phyloP scores from a whole-genome alignment of 257 asterid genomes.

The Nicotiana attenuata region DNA sequence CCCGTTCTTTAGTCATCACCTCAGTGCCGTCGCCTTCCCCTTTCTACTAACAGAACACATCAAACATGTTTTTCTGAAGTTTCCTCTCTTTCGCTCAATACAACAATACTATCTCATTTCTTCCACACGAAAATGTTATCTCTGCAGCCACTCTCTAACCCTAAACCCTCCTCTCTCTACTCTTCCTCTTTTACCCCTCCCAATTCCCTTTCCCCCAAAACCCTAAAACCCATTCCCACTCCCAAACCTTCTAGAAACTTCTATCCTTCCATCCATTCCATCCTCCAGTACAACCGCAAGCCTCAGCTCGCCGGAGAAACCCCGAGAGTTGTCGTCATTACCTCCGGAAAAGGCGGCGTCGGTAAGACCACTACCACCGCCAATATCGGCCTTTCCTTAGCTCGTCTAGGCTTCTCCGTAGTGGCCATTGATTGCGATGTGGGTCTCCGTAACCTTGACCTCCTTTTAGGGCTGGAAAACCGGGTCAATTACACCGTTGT shows the following conservation, averaged over 20 bases:
- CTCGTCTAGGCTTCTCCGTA: conserved; percentile 80
- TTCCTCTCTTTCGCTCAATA: not conserved
- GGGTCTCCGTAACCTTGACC: conserved; percentile 95
- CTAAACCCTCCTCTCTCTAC: conserved; percentile 40
- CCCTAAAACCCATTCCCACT: conserved; percentile 36
- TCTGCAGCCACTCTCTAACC: conserved; percentile 39
- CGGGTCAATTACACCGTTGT: conserved; percentile 95
- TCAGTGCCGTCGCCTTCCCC: not conserved
- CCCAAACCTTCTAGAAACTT: conserved; percentile 16
- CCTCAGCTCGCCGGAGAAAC: conserved; percentile 93
- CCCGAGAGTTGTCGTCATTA: conserved; percentile 87
- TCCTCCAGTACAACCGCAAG: conserved; percentile 95
- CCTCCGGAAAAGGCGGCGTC: conserved; percentile 97
- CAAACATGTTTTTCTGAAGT: not conserved
- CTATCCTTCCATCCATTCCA: conserved; percentile 29
- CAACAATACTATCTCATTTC: not conserved
- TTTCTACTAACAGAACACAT: not conserved
- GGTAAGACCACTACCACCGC: conserved; percentile 99
- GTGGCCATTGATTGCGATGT: conserved; percentile 98
- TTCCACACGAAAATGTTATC: conserved; percentile 37
- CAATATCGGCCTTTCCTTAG: conserved; percentile 85
- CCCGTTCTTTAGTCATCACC: not conserved
- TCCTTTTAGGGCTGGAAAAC: conserved; percentile 84
- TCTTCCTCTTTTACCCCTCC: conserved; percentile 22
- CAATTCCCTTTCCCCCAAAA: conserved; percentile 23